Conservation (phyloP, 2,329 filamentous ascomycete species). For the Colletotrichum musicola region DNA sequence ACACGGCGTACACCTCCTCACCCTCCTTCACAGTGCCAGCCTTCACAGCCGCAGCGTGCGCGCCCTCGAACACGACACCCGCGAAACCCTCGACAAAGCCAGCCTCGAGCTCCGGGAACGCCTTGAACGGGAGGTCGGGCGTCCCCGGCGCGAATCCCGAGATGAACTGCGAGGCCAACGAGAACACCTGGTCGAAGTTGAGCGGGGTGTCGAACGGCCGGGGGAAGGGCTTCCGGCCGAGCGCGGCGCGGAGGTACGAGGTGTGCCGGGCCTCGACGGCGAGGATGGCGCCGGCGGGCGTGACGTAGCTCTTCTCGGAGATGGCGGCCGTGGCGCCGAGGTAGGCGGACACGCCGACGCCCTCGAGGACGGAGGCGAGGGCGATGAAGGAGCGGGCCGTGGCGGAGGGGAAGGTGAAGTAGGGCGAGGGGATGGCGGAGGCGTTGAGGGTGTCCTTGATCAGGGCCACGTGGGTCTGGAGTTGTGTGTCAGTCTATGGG, state of each 20-base stretch:
- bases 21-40: slow-evolving; percentile 26
- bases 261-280: slow-evolving; percentile 75
- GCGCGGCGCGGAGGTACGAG: slow-evolving; percentile 67
- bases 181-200: slow-evolving; percentile 70
- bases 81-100: slow-evolving; percentile 42
- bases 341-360: slow-evolving; percentile 74
- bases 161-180: slow-evolving; percentile 74
- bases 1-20: slow-evolving; percentile 48
- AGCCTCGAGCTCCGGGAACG: slow-evolving; percentile 64
- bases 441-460: slow-evolving; percentile 62
- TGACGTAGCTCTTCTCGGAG: slow-evolving; percentile 68
- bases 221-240: slow-evolving; percentile 65
- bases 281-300: slow-evolving; percentile 72
- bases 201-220: slow-evolving; percentile 72
- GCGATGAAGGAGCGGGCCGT: slow-evolving; percentile 69
- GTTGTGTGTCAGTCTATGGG: background rate
- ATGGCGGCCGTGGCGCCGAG: slow-evolving; percentile 72
- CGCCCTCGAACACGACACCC: slow-evolving; percentile 44
- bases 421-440: slow-evolving; percentile 55
- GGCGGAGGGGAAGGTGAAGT: slow-evolving; percentile 68
- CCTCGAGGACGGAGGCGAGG: slow-evolving; percentile 73
- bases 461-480: slow-evolving; percentile 66
- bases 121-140: slow-evolving; percentile 68
- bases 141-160: slow-evolving; percentile 67
- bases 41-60: slow-evolving; percentile 38